A percentile compares a stretch with the other conserved stretches of the same genome.
Evolutionary conservation across 2,329 filamentous ascomycete species (phyloP).

Genomic region (Hypocrella siamensis): DNA sequence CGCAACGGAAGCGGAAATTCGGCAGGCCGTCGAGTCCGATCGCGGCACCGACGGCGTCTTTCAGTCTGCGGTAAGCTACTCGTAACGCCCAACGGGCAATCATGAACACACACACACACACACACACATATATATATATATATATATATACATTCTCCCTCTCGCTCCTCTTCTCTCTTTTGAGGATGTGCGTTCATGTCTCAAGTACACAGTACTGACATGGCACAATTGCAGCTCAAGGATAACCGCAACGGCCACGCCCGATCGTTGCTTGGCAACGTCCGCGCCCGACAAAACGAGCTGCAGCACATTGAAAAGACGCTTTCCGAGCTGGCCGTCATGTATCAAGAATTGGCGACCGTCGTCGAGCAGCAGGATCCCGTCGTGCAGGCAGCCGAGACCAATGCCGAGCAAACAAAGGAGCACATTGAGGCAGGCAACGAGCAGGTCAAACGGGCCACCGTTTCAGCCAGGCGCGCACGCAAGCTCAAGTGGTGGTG

Average conservation of each 20-base stretch:
- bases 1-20: conserved; percentile 57
- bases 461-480: conserved; percentile 47
- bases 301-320: conserved; percentile 68
- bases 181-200: neutral
- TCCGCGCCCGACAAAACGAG: conserved; percentile 71
- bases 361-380: conserved; percentile 58
- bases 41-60: conserved; percentile 72
- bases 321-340: conserved; percentile 49
- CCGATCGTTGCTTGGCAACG: conserved; percentile 57
- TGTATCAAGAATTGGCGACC: conserved; percentile 63
- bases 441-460: conserved; percentile 51
- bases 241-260: conserved; percentile 62
- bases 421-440: conserved; percentile 55
- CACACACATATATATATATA: too few relatives aligned
- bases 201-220: neutral
- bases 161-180: too few relatives aligned
- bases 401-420: conserved; percentile 49
- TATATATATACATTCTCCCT: too few relatives aligned
- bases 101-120: neutral
- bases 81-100: conserved; percentile 9
- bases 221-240: conserved; percentile 38
- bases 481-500: conserved; percentile 77
- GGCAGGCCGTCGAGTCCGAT: conserved; percentile 51
- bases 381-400: conserved; percentile 44
- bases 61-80: conserved; percentile 53